These are phyloP conservation scores for Talaromyces sp. DNA, from an alignment of 2,329 filamentous ascomycete genomes.

Conservation along the genomic window DNA sequence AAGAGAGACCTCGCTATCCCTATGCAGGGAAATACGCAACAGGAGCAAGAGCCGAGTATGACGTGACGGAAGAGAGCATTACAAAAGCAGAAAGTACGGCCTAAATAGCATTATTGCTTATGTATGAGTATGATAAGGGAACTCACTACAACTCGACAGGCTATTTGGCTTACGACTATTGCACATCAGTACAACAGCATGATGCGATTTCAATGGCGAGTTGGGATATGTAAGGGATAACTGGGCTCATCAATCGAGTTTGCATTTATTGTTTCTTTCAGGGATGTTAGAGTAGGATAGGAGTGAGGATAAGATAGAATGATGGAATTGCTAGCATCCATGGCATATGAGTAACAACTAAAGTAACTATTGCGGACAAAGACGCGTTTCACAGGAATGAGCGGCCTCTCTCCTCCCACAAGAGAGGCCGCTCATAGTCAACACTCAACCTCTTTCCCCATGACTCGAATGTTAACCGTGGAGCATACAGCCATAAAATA, in stretches of 20 bases:
- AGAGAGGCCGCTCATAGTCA: too few relatives aligned
- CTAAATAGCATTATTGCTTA: not conserved
- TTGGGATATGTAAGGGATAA: not conserved
- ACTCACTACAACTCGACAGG: not conserved
- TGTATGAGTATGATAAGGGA: constrained; percentile 1
- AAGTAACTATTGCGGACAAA: not conserved
- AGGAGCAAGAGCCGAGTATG: not conserved
- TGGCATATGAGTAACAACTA: not conserved
- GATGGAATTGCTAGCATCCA: not conserved
- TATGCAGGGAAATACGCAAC: not conserved
- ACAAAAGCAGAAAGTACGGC: not conserved
- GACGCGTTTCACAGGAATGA: not conserved
- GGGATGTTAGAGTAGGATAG: constrained; percentile 2
- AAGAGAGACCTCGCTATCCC: not conserved
- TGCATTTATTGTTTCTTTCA: not conserved
- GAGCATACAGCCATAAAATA: not conserved
- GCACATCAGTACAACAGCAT: not conserved
- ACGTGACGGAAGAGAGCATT: not conserved
- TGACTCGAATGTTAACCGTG: not conserved
- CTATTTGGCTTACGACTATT: not conserved
- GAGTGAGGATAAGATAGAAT: constrained; percentile 8
- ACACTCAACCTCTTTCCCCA: too few relatives aligned
- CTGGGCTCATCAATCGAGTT: not conserved
- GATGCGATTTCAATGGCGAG: not conserved
- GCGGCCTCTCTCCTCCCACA: not conserved